Evolutionary conservation across 371 early-diverging fungal genomes (phyloP), one percentile per base, ranked within the genome.

Genomic region (Gilbertella persicaria): DNA sequence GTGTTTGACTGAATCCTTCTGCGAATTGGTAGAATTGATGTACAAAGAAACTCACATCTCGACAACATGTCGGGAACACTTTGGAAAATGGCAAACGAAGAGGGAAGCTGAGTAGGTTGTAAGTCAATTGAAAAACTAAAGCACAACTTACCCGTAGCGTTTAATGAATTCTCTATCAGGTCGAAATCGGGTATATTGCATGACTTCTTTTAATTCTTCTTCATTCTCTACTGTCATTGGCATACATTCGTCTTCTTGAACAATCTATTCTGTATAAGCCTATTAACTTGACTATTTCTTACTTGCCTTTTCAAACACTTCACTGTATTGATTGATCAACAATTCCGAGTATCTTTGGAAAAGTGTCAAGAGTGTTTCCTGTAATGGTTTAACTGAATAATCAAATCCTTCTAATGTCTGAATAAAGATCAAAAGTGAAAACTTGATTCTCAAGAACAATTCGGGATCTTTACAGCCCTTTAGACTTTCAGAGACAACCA

Each of bases 271-370:
- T n/a, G n/a, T n/a, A n/a, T n/a, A n/a, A n/a, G n/a, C n/a, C n/a
- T n/a, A n/a, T n/a, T n/a, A n/a, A n/a, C n/a, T n/a, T n/a, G n/a
- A n/a, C n/a, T 43, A 36, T 26, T n/a, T 21, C 16, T 4, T 26
- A 14, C 4, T 20, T 59, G 89, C 91, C 83, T 88, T 81, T 49
- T 84, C 79, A 51, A 91, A 80, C 26, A 74, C 79, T 58, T 85
- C 82, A 49, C 82, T 80, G 69, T 87, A 89, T 53, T 84, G 78
- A 33, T 67, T 70, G 53, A 90, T 91, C 50, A 92, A 59, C 37
- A 93, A 67, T 47, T 95, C 93, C 0, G 86, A 83, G 63, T 91
- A 93, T 14, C 91, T 72, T 50, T 91, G 91, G 66, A 93, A 89
- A 26, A 95, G 70, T 0, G 89, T 86, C 28, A 90, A 55, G 45